Base-by-base conservation (phyloP, 768 basidiomycete species). In the Phlebiopsis gigantea region DNA sequence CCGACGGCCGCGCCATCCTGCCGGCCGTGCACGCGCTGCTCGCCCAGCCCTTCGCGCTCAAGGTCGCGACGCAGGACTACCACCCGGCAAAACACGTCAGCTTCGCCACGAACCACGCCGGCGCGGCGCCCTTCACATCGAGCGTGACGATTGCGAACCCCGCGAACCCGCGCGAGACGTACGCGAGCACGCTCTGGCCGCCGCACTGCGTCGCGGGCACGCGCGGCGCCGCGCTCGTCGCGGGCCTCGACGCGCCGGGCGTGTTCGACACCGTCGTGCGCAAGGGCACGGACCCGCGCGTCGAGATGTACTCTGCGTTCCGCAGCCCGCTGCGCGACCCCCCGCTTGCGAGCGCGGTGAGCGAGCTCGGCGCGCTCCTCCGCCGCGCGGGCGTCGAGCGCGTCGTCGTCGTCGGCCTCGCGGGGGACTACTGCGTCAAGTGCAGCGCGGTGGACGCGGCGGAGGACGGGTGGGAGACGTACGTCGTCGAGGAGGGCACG, bases 301-400 rank as follows among this genome's bases (percentile, higher is more conserved):
- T 91, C 61, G 91, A 93, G 66, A 84, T 84, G 43, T 93, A 93
- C 65, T 89, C 87, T n/a, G 90, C 86, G 1, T 93, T 93, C 64
- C 61, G 63, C 34, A 50, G 63, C 51, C 68, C 68, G 54, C 61
- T 69, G 58, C 59, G 60, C 57, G 76, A 74, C 46, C 83, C 85
- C 62, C 77, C 79, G 43, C 80, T 81, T 74, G 74, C 73, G 24
- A 71, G 73, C 55, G 59, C 72, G 50, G 66, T 72, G 55, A 83
- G 81, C 8, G 73, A 75, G 6, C 76, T 87, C n/a, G 74, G 75
- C 31, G 50, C 64, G 53, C 57, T 74, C 25, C 69, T 86, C 49
- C 62, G 67, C 55, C 68, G 69, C 44, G 69, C 73, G 42, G 72
- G 66, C 0, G 75, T 88, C 10, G 78, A 79, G 14, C 79, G 83